Evolutionary conservation across 495 filamentous ascomycete genomes (phyloP).

Genomic region (Lindgomyces ingoldianus): DNA sequence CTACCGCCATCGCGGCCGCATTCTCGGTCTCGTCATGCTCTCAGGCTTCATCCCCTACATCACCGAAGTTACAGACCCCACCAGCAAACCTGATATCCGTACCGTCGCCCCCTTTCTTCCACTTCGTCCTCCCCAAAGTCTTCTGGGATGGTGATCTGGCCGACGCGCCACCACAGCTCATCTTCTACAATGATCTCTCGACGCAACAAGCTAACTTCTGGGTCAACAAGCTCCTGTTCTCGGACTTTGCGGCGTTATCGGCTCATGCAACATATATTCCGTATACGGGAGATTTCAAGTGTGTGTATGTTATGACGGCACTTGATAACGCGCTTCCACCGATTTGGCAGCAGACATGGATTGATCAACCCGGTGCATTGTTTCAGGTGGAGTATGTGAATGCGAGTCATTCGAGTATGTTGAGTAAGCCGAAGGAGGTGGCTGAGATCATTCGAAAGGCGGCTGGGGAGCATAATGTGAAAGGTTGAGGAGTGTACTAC

Average conservation of each 20-base stretch:
- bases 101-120: slow-evolving; percentile 16
- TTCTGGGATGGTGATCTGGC: slow-evolving; percentile 7
- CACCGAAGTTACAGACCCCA: slow-evolving; percentile 5
- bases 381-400: slow-evolving; percentile 9
- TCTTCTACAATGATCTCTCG: slow-evolving; percentile 21
- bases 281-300: slow-evolving; percentile 28
- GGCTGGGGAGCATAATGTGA: background rate
- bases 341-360: background rate
- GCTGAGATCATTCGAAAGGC: slow-evolving; percentile 9
- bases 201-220: background rate
- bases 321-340: slow-evolving; percentile 19
- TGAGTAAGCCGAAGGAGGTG: slow-evolving; percentile 21
- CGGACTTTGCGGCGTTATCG: slow-evolving; percentile 15
- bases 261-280: slow-evolving; percentile 22
- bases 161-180: slow-evolving; percentile 3
- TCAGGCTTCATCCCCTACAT: slow-evolving; percentile 15
- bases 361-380: slow-evolving; percentile 12
- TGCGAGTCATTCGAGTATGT: slow-evolving; percentile 20
- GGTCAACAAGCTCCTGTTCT: slow-evolving; percentile 2
- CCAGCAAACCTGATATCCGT: slow-evolving; percentile 1
- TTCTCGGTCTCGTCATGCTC: slow-evolving; percentile 13
- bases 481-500: no score
- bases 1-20: background rate
- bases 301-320: slow-evolving; percentile 14
- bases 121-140: slow-evolving; percentile 9